Conservation (phyloP, 2,329 filamentous ascomycete species). For the Coniochaeta sp. region DNA sequence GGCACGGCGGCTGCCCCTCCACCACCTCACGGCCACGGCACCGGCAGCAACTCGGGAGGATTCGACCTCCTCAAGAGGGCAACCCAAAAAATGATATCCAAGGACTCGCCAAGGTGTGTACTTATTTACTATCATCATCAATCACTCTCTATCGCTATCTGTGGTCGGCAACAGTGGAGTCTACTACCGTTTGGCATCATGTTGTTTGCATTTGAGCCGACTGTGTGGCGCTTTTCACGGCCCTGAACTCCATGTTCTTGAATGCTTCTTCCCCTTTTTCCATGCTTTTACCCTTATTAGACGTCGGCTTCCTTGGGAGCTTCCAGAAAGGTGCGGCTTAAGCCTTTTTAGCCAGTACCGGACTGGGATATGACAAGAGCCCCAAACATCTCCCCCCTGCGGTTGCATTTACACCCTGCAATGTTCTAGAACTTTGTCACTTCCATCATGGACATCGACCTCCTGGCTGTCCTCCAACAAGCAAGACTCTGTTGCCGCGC, state of each 20-base stretch:
- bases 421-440: background rate
- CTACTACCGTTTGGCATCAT: background rate
- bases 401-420: background rate
- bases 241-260: background rate
- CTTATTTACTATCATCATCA: background rate
- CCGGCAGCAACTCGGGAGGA: slow-evolving; percentile 30
- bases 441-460: background rate
- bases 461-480: background rate
- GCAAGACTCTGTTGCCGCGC: background rate
- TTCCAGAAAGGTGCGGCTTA: slow-evolving; percentile 5
- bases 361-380: background rate
- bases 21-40: slow-evolving; percentile 11
- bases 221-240: background rate
- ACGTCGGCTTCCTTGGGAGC: slow-evolving; percentile 5
- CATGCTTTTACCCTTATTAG: slow-evolving; percentile 6
- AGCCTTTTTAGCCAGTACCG: slow-evolving; percentile 7
- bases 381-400: background rate
- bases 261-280: slow-evolving; percentile 2
- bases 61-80: slow-evolving; percentile 53
- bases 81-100: slow-evolving; percentile 57
- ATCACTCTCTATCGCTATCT: background rate
- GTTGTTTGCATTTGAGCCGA: background rate
- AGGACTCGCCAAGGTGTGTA: slow-evolving; percentile 17
- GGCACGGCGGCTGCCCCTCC: slow-evolving; percentile 9
- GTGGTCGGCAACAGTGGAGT: background rate